phyloP scores from a whole-genome alignment of 1,284 basidiomycete species.

The Porogramme epimiltina region DNA sequence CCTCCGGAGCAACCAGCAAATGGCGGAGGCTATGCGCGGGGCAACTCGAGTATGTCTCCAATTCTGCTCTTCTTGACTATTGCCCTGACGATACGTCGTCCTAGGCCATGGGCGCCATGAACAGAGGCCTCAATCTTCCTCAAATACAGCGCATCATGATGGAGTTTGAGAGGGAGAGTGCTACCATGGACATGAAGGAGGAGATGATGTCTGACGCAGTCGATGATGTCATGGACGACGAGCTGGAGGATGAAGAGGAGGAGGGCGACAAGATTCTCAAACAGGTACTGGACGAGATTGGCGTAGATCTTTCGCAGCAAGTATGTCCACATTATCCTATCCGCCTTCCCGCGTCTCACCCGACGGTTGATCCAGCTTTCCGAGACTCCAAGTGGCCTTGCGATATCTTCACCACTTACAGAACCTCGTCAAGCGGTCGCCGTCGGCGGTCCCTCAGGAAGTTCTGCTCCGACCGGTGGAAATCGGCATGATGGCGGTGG shows the following conservation, averaged over 20 bases:
- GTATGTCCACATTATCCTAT: conserved; percentile 32
- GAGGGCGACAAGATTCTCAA: conserved; percentile 96
- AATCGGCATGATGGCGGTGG: conserved; percentile 36
- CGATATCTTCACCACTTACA: conserved; percentile 60
- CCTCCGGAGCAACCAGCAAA: conserved; percentile 95
- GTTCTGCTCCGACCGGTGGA: conserved; percentile 34
- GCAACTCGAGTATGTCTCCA: conserved; percentile 80
- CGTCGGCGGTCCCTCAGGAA: conserved; percentile 58
- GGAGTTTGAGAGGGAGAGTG: conserved; percentile 96
- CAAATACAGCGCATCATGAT: conserved; percentile 96
- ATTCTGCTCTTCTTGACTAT: not conserved
- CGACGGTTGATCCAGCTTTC: conserved; percentile 58
- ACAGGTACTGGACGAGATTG: conserved; percentile 97
- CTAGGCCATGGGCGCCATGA: conserved; percentile 99
- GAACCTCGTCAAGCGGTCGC: conserved; percentile 79
- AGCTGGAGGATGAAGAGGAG: conserved; percentile 90
- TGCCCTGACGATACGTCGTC: not conserved
- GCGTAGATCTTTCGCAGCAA: conserved; percentile 90
- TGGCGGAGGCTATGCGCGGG: conserved; percentile 99
- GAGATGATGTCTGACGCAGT: conserved; percentile 99
- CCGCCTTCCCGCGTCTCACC: not conserved
- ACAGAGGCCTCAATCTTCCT: conserved; percentile 92
- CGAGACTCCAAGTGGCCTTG: conserved; percentile 79
- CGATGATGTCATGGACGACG: conserved; percentile 98
- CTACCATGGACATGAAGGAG: conserved; percentile 99